Base-by-base conservation (phyloP, 176 grass and related monocot genomes). In the Eragrostis nindensis region DNA sequence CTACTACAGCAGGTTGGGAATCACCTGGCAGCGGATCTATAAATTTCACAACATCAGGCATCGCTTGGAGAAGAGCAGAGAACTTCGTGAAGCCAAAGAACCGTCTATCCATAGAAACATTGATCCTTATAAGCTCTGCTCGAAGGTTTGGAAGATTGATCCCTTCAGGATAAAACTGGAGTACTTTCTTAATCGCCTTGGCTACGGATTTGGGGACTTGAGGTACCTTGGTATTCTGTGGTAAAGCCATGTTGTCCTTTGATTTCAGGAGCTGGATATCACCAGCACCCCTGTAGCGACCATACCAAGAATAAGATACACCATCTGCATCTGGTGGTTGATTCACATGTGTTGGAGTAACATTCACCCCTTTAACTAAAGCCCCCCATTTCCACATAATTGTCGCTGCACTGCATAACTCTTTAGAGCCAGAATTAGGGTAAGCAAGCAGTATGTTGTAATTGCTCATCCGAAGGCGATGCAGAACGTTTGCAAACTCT, bases 291-390 rank as follows among this genome's bases (percentile, higher is more conserved):
- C 72, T 88, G 75, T 73, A 84, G 75, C 71, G 78, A 48, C 92
- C 96, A 90, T 95, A 98, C 96, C 96, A 98, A 68, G 95, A 98
- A 69, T 82, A 85, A 75, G 80, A 88, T 38, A 82, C 26, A 74
- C 96, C 88, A 88, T 99, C 90, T 5, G 96, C 88, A 89, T 99
- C 90, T 4, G 96, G 96, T 68, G 96, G 92, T 59, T 93, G 84
- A 40, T 99, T 99, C 57, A 89, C 84, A 60, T 42, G 83, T 70
- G 82, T 91, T 1, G 81, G 78, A 66, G 56, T 67, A 62, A 86
- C 53, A 81, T 56, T 60, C 38, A 88, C 75, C n/a, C 96, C 96
- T 84, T 76, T 93, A 43, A 76, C 88, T 64, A 99, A 83, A 77
- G 79, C 54, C 26, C 80, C 42, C 96, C 96, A 99, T 15, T 75